A percentile compares a stretch with the other conserved stretches of the same genome.
Evolutionary conservation across 805 yeast genomes (phyloP).

Genomic region (Yamadazyma ubonensis): DNA sequence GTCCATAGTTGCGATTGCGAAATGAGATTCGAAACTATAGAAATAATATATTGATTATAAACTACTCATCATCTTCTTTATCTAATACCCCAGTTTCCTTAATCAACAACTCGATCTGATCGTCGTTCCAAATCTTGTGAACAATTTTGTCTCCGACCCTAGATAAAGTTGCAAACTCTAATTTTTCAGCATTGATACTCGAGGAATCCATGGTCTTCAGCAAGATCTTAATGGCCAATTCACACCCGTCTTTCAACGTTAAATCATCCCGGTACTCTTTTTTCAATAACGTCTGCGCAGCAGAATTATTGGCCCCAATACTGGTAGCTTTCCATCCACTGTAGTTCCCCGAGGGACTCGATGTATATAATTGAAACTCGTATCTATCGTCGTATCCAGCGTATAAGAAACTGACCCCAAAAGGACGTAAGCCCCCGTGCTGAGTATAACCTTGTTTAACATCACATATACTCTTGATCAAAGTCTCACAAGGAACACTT

Average conservation of each 20-base stretch:
- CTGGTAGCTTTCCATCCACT: conserved; percentile 98
- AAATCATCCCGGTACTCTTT: conserved; percentile 91
- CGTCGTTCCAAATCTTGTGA: conserved; percentile 77
- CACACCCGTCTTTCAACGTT: conserved; percentile 70
- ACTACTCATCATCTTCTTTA: conserved; percentile 29
- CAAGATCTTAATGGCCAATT: conserved; percentile 85
- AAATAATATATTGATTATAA: background rate
- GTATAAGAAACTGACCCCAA: conserved; percentile 93
- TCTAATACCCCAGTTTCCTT: conserved; percentile 69
- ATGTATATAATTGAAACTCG: conserved; percentile 89
- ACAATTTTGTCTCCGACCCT: conserved; percentile 49
- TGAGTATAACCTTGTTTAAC: conserved; percentile 97
- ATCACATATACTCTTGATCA: conserved; percentile 87
- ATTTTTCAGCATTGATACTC: conserved; percentile 80
- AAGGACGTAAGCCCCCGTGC: conserved; percentile 97
- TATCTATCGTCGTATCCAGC: conserved; percentile 93
- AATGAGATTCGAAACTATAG: background rate
- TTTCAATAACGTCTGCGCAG: conserved; percentile 93
- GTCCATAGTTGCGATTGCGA: conserved; percentile 11
- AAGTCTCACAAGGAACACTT: conserved; percentile 88
- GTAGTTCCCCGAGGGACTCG: conserved; percentile 97
- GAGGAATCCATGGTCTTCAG: conserved; percentile 93
- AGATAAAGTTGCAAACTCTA: conserved; percentile 82
- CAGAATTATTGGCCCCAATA: conserved; percentile 93
- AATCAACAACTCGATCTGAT: conserved; percentile 71